phyloP scores from a whole-genome alignment of 345 rosid species.

The Pistacia atlantica region DNA sequence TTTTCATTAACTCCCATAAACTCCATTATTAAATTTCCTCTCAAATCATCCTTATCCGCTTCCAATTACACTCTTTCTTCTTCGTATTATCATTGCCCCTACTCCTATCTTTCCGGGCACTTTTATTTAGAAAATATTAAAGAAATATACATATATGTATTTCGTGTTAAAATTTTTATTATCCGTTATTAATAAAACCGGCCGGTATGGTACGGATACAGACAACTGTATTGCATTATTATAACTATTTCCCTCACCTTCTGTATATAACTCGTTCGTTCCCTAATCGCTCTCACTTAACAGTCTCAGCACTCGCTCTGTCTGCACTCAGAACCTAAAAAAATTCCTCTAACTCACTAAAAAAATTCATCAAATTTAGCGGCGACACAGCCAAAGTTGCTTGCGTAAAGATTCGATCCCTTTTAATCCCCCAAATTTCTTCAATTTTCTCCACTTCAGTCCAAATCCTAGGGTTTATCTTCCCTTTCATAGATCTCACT shows the following conservation, averaged over 20 bases:
- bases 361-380: neutral
- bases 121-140: no score
- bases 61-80: no score
- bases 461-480: conserved; percentile 6
- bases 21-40: neutral
- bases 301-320: neutral
- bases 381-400: neutral
- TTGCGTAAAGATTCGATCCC: conserved; percentile 1
- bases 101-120: no score
- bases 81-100: no score
- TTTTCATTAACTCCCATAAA: neutral
- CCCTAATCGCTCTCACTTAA: neutral
- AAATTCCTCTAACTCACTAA: neutral
- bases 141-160: no score
- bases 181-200: no score
- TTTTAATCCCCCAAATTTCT: neutral
- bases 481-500: neutral
- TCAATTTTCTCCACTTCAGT: neutral
- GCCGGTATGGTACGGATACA: neutral
- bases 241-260: neutral
- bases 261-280: neutral
- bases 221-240: conserved; percentile 14
- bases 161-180: no score
- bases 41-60: neutral
- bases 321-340: neutral